Base-by-base conservation (phyloP, 2,329 filamentous ascomycete species). In the Fusarium sp. region DNA sequence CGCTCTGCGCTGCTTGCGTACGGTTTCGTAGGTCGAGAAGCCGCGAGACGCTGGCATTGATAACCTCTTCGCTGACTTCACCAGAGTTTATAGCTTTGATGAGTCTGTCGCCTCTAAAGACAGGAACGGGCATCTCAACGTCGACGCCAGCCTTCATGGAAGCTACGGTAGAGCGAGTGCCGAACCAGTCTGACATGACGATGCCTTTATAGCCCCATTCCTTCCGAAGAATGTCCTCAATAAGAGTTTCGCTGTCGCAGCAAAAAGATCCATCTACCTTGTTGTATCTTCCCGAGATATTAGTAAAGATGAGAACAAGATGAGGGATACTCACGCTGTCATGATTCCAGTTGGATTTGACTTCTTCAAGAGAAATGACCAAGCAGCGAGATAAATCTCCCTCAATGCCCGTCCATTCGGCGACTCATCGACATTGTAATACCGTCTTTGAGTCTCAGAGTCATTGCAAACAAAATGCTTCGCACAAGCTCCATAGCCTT, bases 141-240 rank as follows among this genome's bases (percentile, higher is more conserved):
- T 75, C 73, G 0, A 75, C 45, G 0, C 72, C 72, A 2, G 72
- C 73, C 8, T 66, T 54, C 17, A 69, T 33, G 4, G 73, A 22
- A 3, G 24, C 57, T 4, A 44, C n/a, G 1, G 62, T 71, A 5
- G 70, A 55, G 5, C 51, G 70, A 54, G 73, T 75, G 3, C 73
- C 72, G 17, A 75, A 75, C 72, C 72, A 75, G 31, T 75, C 73
- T 6, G 73, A 75, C 66, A 75, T 75, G 49, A 54, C 35, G 13
- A 63, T 17, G 6, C 73, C 73, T 33, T 75, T 31, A 24, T 51
- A 75, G 0, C 55, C 51, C 73, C 73, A 75, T 44, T 75, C 70
- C 5, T 63, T 31, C 22, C 72, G 61, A 1, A 75, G 31, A 6
- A 75, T 57, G 0, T 51, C 56, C 5, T 70, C 18, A 0, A 58